phyloP scores from a whole-genome alignment of 2,329 filamentous ascomycete species.

The Corinectria fuckeliana region DNA sequence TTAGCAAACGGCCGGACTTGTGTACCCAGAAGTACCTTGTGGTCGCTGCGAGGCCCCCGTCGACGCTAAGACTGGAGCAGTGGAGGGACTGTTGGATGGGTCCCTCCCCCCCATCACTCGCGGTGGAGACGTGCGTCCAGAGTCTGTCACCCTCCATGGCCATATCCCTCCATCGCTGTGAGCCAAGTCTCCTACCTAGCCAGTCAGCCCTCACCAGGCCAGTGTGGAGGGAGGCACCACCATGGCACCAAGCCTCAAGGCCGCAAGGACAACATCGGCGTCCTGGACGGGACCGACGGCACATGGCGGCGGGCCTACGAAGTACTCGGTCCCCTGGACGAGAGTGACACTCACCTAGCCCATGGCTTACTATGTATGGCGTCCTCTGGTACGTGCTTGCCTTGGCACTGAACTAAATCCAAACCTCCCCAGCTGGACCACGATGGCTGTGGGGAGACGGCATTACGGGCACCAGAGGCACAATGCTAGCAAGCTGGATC shows the following conservation, averaged over 20 bases:
- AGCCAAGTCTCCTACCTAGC: slow-evolving; percentile 9
- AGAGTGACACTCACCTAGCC: slow-evolving; percentile 30
- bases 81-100: slow-evolving; percentile 22
- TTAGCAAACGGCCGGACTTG: slow-evolving; percentile 22
- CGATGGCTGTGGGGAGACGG: slow-evolving; percentile 38
- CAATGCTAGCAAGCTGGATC: slow-evolving; percentile 36
- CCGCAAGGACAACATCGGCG: slow-evolving; percentile 13
- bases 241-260: neutral
- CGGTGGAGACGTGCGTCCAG: slow-evolving; percentile 34
- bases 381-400: neutral
- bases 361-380: slow-evolving; percentile 1
- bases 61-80: slow-evolving; percentile 33
- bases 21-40: slow-evolving; percentile 36
- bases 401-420: slow-evolving; percentile 4
- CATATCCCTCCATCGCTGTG: slow-evolving; percentile 28
- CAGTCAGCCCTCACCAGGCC: slow-evolving; percentile 5
- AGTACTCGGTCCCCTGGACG: slow-evolving; percentile 12
- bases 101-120: slow-evolving; percentile 26
- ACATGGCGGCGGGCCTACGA: slow-evolving; percentile 30
- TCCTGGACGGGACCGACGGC: slow-evolving; percentile 32
- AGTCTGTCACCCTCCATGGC: slow-evolving; percentile 26
- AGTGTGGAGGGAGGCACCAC: slow-evolving; percentile 13
- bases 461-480: slow-evolving; percentile 29
- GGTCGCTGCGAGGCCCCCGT: slow-evolving; percentile 25
- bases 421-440: slow-evolving; percentile 25